Base-by-base conservation (phyloP, 129 eudicot genomes). In the Logfia minima region DNA sequence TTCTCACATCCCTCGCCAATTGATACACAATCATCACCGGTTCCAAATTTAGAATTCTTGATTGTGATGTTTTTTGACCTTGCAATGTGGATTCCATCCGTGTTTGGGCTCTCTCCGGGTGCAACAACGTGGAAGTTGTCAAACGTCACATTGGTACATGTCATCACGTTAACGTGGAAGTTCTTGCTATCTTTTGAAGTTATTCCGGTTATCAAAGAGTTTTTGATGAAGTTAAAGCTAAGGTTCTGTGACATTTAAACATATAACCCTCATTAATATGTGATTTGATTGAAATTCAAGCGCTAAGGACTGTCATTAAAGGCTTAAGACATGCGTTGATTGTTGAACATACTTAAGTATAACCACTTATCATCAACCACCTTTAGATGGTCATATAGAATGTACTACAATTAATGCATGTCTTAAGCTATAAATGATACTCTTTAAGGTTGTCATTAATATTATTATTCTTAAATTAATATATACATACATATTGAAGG, bases 11-110 rank as follows among this genome's bases (percentile, higher is more conserved):
- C 97, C 29, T 91, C 92, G 4, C 90, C 94, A 2, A 91, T 74
- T 16, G 94, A 91, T 66, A 91, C 71, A 51, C 97, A 91, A 53
- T 91, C 97, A 26, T 88, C 97, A 31, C 97, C 97, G 0, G 97
- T 91, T 26, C 41, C 51, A 0, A 91, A 75, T 9, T 16, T 26
- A 0, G 89, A 72, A 34, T 85, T 82, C 37, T 28, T 76, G 58
- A 90, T 60, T 11, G 71, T 80, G 39, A 88, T 74, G 2, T 53
- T 51, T 45, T 60, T 68, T 4, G 84, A 79, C 34, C 88, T 82
- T 19, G 81, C 91, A 2, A 91, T 74, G 83, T 91, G 93, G 65
- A 91, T 86, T 3, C 93, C 95, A 4, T 89, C 95, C 0, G 91
- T 89, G 83, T 89, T 89, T 8, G 77, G 80, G 78, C 91, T 84